Base-by-base conservation (phyloP, 2,329 filamentous ascomycete species). In the Paraphoma sp. region DNA sequence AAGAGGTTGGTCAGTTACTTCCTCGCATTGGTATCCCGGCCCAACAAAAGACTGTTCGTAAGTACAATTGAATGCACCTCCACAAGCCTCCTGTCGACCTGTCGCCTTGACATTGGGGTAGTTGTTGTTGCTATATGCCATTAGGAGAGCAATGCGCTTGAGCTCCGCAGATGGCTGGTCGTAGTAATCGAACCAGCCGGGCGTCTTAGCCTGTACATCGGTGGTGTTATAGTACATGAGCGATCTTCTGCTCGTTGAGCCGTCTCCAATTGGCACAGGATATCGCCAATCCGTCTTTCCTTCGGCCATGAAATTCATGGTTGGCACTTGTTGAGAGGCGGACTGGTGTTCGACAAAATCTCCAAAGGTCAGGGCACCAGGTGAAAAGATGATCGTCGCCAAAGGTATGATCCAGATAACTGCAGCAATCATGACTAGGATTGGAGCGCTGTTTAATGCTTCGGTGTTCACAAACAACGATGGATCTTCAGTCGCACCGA, bases 301-400 rank as follows among this genome's bases (percentile, higher is more conserved):
- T 44, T 82, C 66, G 3, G 45, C 51, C 0, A 61, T 60, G 45
- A 74, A 76, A 28, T 73, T 65, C 16, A 76, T 56, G 8, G 60
- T 69, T 2, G 68, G 67, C 1, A 73, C 65, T 30, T 17, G 14
- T 29, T 30, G 23, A 12, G 23, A 41, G 7, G 23, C 47, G 23
- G 14, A n/a, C 53, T 51, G 2, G 38, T 38, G 1, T 70, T 65
- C 6, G 63, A 54, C n/a, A 53, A 71, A 29, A 48, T 74, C 54
- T 41, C 60, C 76, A 61, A 80, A 79, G 1, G 72, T 72, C 16
- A 76, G 59, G 6, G 74, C 68, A 28, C 71, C 70, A 10, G 74
- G 74, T 11, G 71, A 72, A 41, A 82, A 72, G 50, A 76, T 71
- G 29, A 76, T 72, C 6, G 72, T 75, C 6, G 74, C 73, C 30